Evolutionary conservation across 345 rosid species (phyloP).

Genomic region (Euphorbia lathyris): DNA sequence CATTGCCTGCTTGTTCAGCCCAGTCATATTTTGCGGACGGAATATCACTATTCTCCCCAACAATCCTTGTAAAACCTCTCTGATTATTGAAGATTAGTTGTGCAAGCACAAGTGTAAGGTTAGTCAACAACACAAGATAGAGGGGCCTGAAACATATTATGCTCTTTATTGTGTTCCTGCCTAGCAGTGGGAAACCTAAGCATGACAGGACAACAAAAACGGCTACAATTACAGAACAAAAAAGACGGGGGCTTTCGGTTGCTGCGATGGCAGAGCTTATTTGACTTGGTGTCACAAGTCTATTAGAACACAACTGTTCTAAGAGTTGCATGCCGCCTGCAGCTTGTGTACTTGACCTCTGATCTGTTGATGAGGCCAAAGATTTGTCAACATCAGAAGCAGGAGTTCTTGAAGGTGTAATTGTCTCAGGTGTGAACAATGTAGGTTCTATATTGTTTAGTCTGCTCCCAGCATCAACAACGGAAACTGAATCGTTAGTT

Average conservation of each 20-base stretch:
- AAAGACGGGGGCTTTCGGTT: slow-evolving; percentile 44
- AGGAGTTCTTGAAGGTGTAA: slow-evolving; percentile 20
- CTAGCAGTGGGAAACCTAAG: slow-evolving; percentile 53
- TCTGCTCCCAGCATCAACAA: slow-evolving; percentile 18
- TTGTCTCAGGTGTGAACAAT: not conserved
- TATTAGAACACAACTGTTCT: slow-evolving; percentile 4
- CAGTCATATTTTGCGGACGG: slow-evolving; percentile 40
- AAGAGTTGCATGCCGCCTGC: slow-evolving; percentile 23
- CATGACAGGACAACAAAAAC: slow-evolving; percentile 48
- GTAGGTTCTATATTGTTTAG: slow-evolving; percentile 22
- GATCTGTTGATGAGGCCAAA: slow-evolving; percentile 30
- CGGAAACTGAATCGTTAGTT: slow-evolving; percentile 19
- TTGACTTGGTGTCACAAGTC: slow-evolving; percentile 39
- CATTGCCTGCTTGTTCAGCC: slow-evolving; percentile 58
- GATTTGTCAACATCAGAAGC: slow-evolving; percentile 22
- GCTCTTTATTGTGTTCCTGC: slow-evolving; percentile 31
- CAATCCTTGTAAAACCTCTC: slow-evolving; percentile 22
- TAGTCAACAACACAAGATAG: slow-evolving; percentile 57
- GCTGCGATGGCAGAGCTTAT: slow-evolving; percentile 56
- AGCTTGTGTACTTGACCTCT: slow-evolving; percentile 29
- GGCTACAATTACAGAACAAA: slow-evolving; percentile 46
- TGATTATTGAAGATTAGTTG: slow-evolving; percentile 33
- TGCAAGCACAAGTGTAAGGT: slow-evolving; percentile 50
- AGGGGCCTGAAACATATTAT: slow-evolving; percentile 63
- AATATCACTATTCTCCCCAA: slow-evolving; percentile 31